Percentiles rank a stretch among this genome's conserved stretches.
These are phyloP conservation scores for Vaccinium corymbosum DNA, from an alignment of 148 eudicot species.

Conservation along the genomic window DNA sequence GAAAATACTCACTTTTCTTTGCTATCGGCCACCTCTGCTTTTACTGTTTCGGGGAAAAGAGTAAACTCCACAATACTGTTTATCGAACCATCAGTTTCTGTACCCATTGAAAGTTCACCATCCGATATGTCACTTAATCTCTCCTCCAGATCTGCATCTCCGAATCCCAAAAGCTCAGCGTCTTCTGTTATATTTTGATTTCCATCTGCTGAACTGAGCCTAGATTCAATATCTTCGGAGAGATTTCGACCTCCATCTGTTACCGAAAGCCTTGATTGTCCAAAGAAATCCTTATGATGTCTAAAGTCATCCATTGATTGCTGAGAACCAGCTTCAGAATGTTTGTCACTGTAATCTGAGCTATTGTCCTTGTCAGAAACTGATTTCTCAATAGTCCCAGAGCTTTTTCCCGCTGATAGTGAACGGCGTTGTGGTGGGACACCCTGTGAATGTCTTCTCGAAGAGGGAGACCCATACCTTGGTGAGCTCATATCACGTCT, in stretches of 20 bases:
- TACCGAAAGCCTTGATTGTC: slow-evolving; percentile 36
- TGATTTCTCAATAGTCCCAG: slow-evolving; percentile 31
- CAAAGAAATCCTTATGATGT: slow-evolving; percentile 50
- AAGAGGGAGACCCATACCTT: slow-evolving; percentile 45
- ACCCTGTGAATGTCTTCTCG: slow-evolving; percentile 67
- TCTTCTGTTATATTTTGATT: slow-evolving; percentile 52
- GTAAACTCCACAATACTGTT: slow-evolving; percentile 80
- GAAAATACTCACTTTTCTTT: slow-evolving; percentile 40
- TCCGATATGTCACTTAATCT: slow-evolving; percentile 96
- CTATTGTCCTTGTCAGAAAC: slow-evolving; percentile 65
- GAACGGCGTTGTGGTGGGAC: slow-evolving; percentile 27
- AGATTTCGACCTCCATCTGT: slow-evolving; percentile 36
- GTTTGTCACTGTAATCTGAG: slow-evolving; percentile 73
- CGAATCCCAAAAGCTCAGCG: slow-evolving; percentile 70
- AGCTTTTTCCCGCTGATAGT: slow-evolving; percentile 33
- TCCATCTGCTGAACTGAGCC: slow-evolving; percentile 26
- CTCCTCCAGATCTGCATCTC: slow-evolving; percentile 75
- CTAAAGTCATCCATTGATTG: slow-evolving; percentile 58
- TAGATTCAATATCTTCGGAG: slow-evolving; percentile 37
- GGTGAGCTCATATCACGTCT: slow-evolving; percentile 39
- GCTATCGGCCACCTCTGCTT: slow-evolving; percentile 37
- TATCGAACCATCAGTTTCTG: slow-evolving; percentile 91
- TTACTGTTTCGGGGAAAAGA: slow-evolving; percentile 73
- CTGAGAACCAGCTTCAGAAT: slow-evolving; percentile 70
- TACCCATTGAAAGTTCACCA: slow-evolving; percentile 93